Base-by-base conservation (phyloP, 106 monocot genomes). In the Acorus gramineus region DNA sequence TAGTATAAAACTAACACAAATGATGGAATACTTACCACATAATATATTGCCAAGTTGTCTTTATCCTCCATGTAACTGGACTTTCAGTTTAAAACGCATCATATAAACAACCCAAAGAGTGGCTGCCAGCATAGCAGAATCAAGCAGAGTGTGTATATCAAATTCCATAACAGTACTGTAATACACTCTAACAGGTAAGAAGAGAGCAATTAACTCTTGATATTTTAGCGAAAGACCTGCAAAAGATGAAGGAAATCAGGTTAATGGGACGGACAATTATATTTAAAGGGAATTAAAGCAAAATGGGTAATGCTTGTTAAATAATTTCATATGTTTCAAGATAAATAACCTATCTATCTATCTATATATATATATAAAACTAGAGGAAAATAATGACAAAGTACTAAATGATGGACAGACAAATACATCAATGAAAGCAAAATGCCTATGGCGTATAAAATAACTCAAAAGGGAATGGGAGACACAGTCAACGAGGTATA, bases 101-200 rank as follows among this genome's bases (percentile, higher is more conserved):
- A 93, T 93, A 69, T 86, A 93, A 53, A 93, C 81, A 66, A 93
- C 93, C 89, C 83, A 93, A 58, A 93, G 60, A 2, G 93, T 93
- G 54, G 93, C 81, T 2, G 65, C 77, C 12, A 89, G 81, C 5
- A 89, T 84, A 66, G 85, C 83, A 59, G 80, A 77, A 63, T 93
- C 89, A 59, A 93, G 77, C 49, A 93, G n/a, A 0, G 93, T 93
- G 64, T 89, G 93, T 77, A 93, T 93, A 71, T 93, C 93, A 68
- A 85, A 89, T 73, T 93, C 93, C 86, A 93, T 93, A 46, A 86
- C 89, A 64, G 86, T 73, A 81, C 93, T 93, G 52, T 89, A 93
- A 63, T 93, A 93, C 7, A 93, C 74, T 81, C 93, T 85, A 74
- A 89, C 81, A 60, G 84, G 79, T 73, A 93, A 81, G 77, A 93